Base-by-base conservation (phyloP, 2,329 filamentous ascomycete species). In the Pseudogymnoascus pannorum region DNA sequence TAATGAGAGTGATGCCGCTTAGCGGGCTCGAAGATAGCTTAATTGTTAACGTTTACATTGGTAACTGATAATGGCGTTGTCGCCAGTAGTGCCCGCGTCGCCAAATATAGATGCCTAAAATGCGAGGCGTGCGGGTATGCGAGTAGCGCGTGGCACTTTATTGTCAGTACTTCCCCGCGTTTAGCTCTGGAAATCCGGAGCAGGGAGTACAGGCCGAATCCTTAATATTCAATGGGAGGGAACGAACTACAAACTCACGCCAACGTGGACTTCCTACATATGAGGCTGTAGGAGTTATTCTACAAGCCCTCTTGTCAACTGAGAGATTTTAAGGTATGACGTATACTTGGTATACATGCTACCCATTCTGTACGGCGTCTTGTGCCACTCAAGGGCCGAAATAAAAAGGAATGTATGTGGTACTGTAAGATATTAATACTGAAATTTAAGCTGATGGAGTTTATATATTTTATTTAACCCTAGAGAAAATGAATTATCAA, bases 21-120 rank as follows among this genome's bases (percentile, higher is more conserved):
- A 14, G 26, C 31, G 26, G 48, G 48, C 48, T 54, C 26, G 48
- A 18, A 12, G 26, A 54, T 54, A 54, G 48, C 48, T 54, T 54
- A 54, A 54, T 54, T 31, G 48, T 54, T 12, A 54, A 54, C 48
- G 48, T 54, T 54, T 54, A 54, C 48, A 31, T 54, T 54, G 48
- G 48, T 31, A 54, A 54, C 48, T 54, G 48, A 54, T 54, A 54
- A 54, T 54, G 48, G 48, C 48, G 26, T 54, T 54, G 48, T 54
- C 16, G n/a, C 48, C 48, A 54, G 48, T 54, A n/a, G 48, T 54
- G 48, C 48, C 48, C 48, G 48, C 26, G 48, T 54, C 48, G 26
- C 26, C 48, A 54, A 48, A 54, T 18, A 14, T 14, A 1, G 48
- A 20, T 33, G 48, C 48, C 48, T 54, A 33, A 54, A 54, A 31